Evolutionary conservation across 1,284 basidiomycete species (phyloP).

Genomic region (Moesziomyces parantarcticus): DNA sequence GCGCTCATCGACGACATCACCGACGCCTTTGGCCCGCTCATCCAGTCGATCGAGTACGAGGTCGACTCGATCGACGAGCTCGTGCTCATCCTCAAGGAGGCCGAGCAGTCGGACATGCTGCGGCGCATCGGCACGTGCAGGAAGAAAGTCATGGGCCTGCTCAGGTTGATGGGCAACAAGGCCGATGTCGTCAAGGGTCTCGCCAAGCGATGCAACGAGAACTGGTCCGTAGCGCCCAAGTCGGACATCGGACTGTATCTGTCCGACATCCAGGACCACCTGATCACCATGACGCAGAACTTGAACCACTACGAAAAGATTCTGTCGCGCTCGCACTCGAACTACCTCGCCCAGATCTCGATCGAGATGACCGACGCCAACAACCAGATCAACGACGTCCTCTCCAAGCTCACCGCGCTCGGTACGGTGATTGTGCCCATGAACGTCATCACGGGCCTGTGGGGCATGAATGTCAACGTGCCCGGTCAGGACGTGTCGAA

Average conservation of each 20-base stretch:
- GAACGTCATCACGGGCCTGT: slow-evolving; percentile 68
- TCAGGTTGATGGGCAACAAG: slow-evolving; percentile 97
- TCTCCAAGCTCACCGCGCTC: slow-evolving; percentile 96
- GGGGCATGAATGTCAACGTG: slow-evolving; percentile 68
- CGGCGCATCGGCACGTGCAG: slow-evolving; percentile 92
- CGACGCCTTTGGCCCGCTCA: slow-evolving; percentile 97
- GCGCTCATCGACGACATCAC: slow-evolving; percentile 99
- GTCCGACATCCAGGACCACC: slow-evolving; percentile 88
- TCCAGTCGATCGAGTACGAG: slow-evolving; percentile 98
- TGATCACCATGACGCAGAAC: slow-evolving; percentile 99
- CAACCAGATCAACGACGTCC: slow-evolving; percentile 97
- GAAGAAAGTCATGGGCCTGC: slow-evolving; percentile 98
- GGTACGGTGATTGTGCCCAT: slow-evolving; percentile 90
- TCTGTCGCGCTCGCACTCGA: slow-evolving; percentile 97
- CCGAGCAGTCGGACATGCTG: slow-evolving; percentile 83
- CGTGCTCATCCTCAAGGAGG: slow-evolving; percentile 90
- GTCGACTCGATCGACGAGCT: slow-evolving; percentile 99
- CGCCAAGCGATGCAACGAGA: slow-evolving; percentile 96
- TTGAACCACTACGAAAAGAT: slow-evolving; percentile 76
- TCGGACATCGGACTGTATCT: slow-evolving; percentile 96
- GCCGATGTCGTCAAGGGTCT: slow-evolving; percentile 99
- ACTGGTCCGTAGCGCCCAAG: slow-evolving; percentile 97
- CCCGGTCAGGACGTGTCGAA: slow-evolving; percentile 63
- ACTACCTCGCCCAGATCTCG: slow-evolving; percentile 72
- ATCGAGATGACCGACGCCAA: slow-evolving; percentile 85